phyloP scores from a whole-genome alignment of 208 protist species.

The Angomonas deanei region DNA sequence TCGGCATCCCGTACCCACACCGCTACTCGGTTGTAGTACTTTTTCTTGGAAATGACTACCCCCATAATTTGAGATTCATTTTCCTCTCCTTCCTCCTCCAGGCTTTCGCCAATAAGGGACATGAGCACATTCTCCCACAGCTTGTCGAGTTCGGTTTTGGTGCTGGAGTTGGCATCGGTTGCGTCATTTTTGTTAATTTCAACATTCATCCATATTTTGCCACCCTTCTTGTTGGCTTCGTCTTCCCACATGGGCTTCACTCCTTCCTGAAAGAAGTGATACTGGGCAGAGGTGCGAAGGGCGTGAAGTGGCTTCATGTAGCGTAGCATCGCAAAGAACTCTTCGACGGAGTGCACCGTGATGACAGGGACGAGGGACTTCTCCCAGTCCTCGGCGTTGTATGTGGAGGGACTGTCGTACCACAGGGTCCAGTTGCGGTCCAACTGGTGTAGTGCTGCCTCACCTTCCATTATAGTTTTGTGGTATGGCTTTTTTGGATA shows the following conservation, averaged over 20 bases:
- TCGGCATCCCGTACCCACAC: constrained; percentile 62
- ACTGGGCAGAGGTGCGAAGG: constrained; percentile 74
- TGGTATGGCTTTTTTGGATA: background rate
- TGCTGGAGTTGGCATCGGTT: constrained; percentile 9
- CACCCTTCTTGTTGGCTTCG: constrained; percentile 79
- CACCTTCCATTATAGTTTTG: background rate
- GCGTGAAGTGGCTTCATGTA: constrained; percentile 83
- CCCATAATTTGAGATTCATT: constrained; percentile 45
- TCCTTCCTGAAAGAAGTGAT: constrained; percentile 88
- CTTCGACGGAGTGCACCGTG: constrained; percentile 77
- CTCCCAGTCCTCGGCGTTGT: constrained; percentile 73
- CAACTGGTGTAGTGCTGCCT: constrained; percentile 29
- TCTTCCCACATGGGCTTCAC: constrained; percentile 92
- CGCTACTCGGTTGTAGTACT: constrained; percentile 76
- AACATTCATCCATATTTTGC: constrained; percentile 63
- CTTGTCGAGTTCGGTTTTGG: constrained; percentile 54
- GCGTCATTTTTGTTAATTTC: constrained; percentile 27
- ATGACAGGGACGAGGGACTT: constrained; percentile 69
- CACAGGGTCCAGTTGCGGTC: constrained; percentile 75
- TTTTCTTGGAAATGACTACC: constrained; percentile 67
- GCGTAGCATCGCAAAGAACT: constrained; percentile 82
- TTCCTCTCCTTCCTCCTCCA: constrained; percentile 31
- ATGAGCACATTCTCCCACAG: constrained; percentile 80
- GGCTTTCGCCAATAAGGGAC: constrained; percentile 72
- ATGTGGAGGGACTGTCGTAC: constrained; percentile 82